Percentiles rank a stretch among this genome's conserved stretches.
phyloP scores from a whole-genome alignment of 345 rosid genomes.

The Isatis tinctoria region DNA sequence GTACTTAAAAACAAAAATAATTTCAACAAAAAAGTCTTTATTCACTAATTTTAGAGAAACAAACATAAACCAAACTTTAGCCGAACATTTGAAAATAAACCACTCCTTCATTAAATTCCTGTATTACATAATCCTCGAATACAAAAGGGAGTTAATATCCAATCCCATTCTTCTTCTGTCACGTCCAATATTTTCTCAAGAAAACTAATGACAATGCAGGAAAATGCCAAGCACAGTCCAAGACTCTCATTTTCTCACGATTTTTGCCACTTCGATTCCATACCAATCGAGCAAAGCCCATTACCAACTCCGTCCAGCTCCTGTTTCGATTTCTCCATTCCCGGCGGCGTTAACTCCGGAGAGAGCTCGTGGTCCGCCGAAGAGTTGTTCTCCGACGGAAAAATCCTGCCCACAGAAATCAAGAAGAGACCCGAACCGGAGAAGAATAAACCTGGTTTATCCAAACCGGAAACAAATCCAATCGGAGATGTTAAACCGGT shows the following conservation, averaged over 20 bases:
- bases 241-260: conserved; percentile 72
- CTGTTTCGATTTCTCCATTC: conserved; percentile 35
- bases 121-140: not conserved
- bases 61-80: not conserved
- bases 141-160: not conserved
- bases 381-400: conserved; percentile 44
- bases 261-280: conserved; percentile 37
- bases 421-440: conserved; percentile 20
- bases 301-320: conserved; percentile 33
- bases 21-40: too few species aligned
- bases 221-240: conserved; percentile 43
- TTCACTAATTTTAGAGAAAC: not conserved
- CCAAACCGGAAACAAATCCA: not conserved
- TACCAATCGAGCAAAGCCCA: conserved; percentile 48
- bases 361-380: conserved; percentile 42
- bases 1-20: too few species aligned
- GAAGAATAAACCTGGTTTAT: not conserved
- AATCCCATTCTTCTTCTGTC: not conserved
- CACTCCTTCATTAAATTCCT: conserved; percentile 4
- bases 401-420: conserved; percentile 41
- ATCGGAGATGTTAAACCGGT: not conserved
- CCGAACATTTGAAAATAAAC: conserved; percentile 13
- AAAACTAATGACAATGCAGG: conserved; percentile 37
- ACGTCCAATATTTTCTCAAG: not conserved
- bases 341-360: conserved; percentile 4